Evolutionary conservation across 208 protist species (phyloP), one percentile per base, ranked within the genome.

Genomic region (Trypanosoma congolense): DNA sequence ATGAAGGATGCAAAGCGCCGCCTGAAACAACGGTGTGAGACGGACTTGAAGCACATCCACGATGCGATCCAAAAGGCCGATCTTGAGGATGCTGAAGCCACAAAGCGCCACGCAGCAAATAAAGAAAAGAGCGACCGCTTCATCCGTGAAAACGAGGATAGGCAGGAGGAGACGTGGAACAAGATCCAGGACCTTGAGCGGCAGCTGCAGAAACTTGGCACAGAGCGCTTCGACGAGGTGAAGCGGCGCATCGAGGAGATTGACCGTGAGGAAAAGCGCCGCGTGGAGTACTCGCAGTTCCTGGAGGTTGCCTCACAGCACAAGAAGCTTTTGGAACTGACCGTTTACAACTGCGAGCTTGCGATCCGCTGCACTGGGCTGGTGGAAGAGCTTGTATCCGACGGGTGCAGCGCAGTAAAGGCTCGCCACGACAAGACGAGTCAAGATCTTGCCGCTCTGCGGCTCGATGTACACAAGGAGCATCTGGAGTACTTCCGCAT

Each of bases 61-160:
- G 67, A 73, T 41, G 61, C 67, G 43, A 73, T 73, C 54, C 67
- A 73, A 31, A 73, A 73, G 67, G 67, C 67, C 4, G 67, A 73
- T 56, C 54, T 73, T 31, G 67, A 73, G 54, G 67, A 73, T 35
- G 67, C 67, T 21, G 67, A 73, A 64, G 35, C 67, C n/a, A 73
- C 42, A n/a, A 46, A 46, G 42, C 42, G 42, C 42, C 42, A 46
- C 42, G 42, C 42, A 9, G 42, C 42, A 19, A 46, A 46, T n/a
- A 46, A 24, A 24, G 42, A 46, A n/a, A 46, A 46, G 0, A 46
- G 42, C 42, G 42, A 46, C 42, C 42, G 42, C 42, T 46, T 22
- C 42, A 46, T 46, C 21, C 42, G 42, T 9, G 42, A 46, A n/a
- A 46, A 46, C 42, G 42, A 46, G 42, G 42, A 46, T 24, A 46